These are phyloP conservation scores for Russula compacta DNA, from an alignment of 768 basidiomycete genomes.

Conservation along the genomic window DNA sequence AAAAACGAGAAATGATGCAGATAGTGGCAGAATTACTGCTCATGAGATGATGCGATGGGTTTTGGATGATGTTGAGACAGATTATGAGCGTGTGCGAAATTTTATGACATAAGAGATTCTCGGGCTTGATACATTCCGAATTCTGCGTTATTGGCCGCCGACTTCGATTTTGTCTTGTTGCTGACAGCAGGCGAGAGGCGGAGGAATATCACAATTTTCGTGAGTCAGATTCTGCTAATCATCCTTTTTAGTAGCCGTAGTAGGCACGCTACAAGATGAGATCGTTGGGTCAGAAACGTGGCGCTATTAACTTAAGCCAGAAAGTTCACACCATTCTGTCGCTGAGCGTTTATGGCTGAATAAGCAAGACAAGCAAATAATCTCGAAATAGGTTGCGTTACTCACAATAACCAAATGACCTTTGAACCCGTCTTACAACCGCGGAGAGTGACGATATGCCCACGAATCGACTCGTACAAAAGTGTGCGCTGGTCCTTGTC, in stretches of 20 bases:
- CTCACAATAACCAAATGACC: slow-evolving; percentile 82
- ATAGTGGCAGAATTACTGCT: slow-evolving; percentile 15
- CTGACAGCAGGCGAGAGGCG: slow-evolving; percentile 1
- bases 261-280: slow-evolving; percentile 43
- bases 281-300: slow-evolving; percentile 12
- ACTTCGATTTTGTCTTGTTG: background rate
- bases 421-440: slow-evolving; percentile 89
- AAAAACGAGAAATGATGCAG: slow-evolving; percentile 18
- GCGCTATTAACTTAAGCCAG: background rate
- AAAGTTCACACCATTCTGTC: slow-evolving; percentile 45
- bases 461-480: slow-evolving; percentile 78
- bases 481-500: slow-evolving; percentile 79
- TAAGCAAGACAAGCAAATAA: background rate
- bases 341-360: slow-evolving; percentile 25
- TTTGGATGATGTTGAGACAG: slow-evolving; percentile 12
- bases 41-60: slow-evolving; percentile 15
- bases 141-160: slow-evolving; percentile 5
- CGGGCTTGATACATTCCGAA: slow-evolving; percentile 16
- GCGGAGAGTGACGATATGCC: slow-evolving; percentile 82
- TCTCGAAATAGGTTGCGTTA: background rate
- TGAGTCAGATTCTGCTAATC: slow-evolving; percentile 4
- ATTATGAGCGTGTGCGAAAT: slow-evolving; percentile 10
- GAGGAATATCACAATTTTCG: slow-evolving; percentile 16
- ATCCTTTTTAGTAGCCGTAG: slow-evolving; percentile 33
- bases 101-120: slow-evolving; percentile 13